Base-by-base conservation (phyloP, 805 yeast species). In the Barnettozyma pratensis region DNA sequence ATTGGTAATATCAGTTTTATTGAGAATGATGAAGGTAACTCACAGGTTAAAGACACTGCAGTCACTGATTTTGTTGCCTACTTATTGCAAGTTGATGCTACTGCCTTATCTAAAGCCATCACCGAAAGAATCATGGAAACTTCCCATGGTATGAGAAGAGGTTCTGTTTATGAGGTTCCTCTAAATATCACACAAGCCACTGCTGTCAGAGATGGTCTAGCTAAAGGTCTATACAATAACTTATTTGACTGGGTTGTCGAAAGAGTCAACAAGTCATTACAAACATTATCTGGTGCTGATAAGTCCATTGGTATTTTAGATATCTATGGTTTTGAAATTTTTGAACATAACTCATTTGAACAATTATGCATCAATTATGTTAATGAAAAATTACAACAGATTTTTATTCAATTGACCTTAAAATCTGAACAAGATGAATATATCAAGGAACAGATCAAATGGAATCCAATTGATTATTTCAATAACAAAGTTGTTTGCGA, bases 381-480 rank as follows among this genome's bases (percentile, higher is more conserved):
- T 55, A 91, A 91, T 68, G 98, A 91, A 68, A 92, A 92, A 69
- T 75, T 92, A 57, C 97, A 91, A 71, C 99, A 92, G 66, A 94
- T 92, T 63, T 94, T 94, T 62, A 94, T 94, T 65, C 96, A 94
- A 67, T 76, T 94, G 62, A 94, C 99, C 3, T 76, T 94, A 62
- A 94, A 94, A 69, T 87, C 97, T 0, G 99, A 94, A 70, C 99
- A 94, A 72, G 99, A 94, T 55, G 98, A 94, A 64, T 94, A 94
- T 61, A 94, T 89, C 35, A 85, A 87, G 57, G 99, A 94, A 68
- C 87, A 89, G 68, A 94, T 94, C 65, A 79, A 88, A 66, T 94
- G 99, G 99, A 88, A 96, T 10, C 98, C 98, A 26, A 94, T 94
- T 61, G 87, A 94, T 54, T 94, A 90, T 68, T 94, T 94, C 73